phyloP scores from a whole-genome alignment of 1,139 yeast species.

The Sugiyamaella sp. region DNA sequence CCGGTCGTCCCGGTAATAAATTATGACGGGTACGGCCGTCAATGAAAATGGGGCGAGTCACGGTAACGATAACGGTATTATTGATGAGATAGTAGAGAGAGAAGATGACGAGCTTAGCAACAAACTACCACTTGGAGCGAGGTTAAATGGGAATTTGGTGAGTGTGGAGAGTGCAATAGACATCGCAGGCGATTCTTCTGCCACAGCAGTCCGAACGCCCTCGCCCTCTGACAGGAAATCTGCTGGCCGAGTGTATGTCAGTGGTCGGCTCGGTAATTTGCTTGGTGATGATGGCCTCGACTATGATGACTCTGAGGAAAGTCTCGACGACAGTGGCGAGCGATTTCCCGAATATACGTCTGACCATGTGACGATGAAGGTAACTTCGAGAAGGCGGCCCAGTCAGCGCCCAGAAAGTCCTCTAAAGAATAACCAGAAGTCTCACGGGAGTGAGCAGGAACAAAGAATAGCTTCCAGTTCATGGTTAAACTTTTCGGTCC shows the following conservation, averaged over 20 bases:
- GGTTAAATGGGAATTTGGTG: background rate
- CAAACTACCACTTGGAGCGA: background rate
- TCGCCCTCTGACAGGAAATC: background rate
- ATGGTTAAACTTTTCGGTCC: background rate
- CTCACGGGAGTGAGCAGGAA: background rate
- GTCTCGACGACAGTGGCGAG: constrained; percentile 1
- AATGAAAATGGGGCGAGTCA: background rate
- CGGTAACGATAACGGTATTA: background rate
- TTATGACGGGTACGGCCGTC: background rate
- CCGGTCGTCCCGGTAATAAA: too few species aligned
- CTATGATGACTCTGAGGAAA: constrained; percentile 11
- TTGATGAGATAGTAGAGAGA: background rate
- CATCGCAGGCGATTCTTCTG: background rate
- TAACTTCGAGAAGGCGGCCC: background rate
- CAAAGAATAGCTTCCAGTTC: background rate
- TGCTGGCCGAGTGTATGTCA: constrained; percentile 3
- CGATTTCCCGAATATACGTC: constrained; percentile 11
- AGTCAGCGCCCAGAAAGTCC: background rate
- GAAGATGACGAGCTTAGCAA: background rate
- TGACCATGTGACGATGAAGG: constrained; percentile 15
- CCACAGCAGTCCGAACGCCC: background rate
- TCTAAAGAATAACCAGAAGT: background rate
- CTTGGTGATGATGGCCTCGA: constrained; percentile 13
- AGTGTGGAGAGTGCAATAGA: background rate
- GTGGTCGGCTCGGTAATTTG: constrained; percentile 8